Conservation (phyloP, 495 filamentous ascomycete species). For the Tuber microsphaerosporum region DNA sequence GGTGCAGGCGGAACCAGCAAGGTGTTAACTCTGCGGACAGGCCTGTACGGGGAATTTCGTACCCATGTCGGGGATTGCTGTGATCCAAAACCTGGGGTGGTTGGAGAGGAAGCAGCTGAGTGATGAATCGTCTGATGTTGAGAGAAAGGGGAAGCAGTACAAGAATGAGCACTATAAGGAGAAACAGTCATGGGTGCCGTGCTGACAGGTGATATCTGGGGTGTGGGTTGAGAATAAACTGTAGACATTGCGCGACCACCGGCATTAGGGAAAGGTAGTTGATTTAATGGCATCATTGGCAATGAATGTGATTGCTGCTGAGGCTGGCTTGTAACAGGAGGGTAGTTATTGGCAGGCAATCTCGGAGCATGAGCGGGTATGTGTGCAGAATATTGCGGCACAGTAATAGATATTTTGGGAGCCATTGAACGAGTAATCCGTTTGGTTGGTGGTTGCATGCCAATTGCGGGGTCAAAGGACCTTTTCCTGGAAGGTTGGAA, state of each 20-base stretch:
- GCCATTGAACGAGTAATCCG: constrained; percentile 39
- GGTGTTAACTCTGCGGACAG: constrained; percentile 79
- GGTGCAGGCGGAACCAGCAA: constrained; percentile 83
- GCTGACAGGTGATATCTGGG: constrained; percentile 49
- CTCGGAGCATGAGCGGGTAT: constrained; percentile 27
- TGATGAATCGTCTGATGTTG: constrained; percentile 54
- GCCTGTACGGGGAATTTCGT: constrained; percentile 80
- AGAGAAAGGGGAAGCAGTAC: constrained; percentile 47
- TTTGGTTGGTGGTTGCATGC: constrained; percentile 40
- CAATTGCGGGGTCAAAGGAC: constrained; percentile 33
- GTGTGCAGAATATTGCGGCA: constrained; percentile 36
- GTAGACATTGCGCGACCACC: constrained; percentile 53
- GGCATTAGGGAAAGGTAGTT: constrained; percentile 48
- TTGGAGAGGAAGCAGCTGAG: constrained; percentile 47
- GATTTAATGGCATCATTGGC: constrained; percentile 41
- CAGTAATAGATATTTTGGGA: constrained; percentile 31
- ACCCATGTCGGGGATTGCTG: constrained; percentile 49
- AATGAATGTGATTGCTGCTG: constrained; percentile 44
- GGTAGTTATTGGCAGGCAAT: constrained; percentile 30
- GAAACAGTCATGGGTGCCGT: constrained; percentile 27
- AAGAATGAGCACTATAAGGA: constrained; percentile 42
- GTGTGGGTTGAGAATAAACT: constrained; percentile 51
- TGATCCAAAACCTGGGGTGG: constrained; percentile 42
- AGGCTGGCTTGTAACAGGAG: constrained; percentile 33
- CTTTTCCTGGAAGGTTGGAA: constrained; percentile 39